Conservation (phyloP, 2,329 filamentous ascomycete species). For the Fusarium sp. region DNA sequence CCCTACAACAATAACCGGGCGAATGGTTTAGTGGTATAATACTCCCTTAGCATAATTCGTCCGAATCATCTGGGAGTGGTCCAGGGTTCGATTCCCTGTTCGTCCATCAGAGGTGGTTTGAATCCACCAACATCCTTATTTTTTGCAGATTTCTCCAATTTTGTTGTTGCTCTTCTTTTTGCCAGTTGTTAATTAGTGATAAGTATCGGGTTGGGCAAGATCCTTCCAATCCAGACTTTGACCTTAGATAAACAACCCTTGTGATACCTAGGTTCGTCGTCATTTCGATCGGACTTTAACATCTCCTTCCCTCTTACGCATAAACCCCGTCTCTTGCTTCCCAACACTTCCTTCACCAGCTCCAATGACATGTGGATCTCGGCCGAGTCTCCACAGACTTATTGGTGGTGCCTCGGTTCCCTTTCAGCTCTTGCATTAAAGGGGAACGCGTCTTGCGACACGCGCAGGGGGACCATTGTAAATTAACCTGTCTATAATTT, state of each 20-base stretch:
- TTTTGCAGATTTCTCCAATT: background rate
- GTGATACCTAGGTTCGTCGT: background rate
- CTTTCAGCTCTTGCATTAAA: constrained; percentile 21
- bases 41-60: constrained; percentile 45
- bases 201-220: background rate
- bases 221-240: background rate
- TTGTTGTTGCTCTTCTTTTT: background rate
- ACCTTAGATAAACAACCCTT: background rate
- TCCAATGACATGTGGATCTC: constrained; percentile 13
- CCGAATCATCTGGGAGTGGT: constrained; percentile 43
- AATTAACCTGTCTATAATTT: background rate
- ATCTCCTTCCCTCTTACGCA: background rate
- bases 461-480: constrained; percentile 7
- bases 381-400: constrained; percentile 27
- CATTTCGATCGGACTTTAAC: background rate
- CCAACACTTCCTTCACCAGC: constrained; percentile 13
- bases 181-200: background rate
- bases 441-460: background rate
- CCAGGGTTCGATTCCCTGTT: constrained; percentile 47
- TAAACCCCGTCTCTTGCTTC: background rate
- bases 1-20: constrained; percentile 15
- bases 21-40: constrained; percentile 48
- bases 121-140: constrained; percentile 5
- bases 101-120: constrained; percentile 41
- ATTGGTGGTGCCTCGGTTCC: constrained; percentile 34